Base-by-base conservation (phyloP, 257 asterid genomes). In the Oldenlandia corymbosa region DNA sequence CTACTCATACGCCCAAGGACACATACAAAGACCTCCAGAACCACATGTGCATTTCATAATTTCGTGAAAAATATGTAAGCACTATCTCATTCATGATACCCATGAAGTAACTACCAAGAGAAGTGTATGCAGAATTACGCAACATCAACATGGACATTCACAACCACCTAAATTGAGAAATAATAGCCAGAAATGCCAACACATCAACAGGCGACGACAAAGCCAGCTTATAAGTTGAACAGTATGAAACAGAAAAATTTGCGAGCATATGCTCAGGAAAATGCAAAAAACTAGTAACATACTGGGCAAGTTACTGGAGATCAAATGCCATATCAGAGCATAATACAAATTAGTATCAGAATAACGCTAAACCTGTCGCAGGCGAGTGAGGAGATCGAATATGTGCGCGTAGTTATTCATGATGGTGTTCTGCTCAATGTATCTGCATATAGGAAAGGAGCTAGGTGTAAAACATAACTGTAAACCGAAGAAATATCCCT, bases 331-430 rank as follows among this genome's bases (percentile, higher is more conserved):
- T 20, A 54, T 21, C 28, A 28, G 30, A 27, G 5, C 37, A 23
- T 7, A 60, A 20, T 51, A 17, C 31, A 41, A 7, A 48, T 51
- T 45, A 21, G 37, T 32, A 51, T 18, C 13, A 74, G 55, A 55
- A 51, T 64, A 71, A 58, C 32, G 24, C 55, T 50, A 14, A 67
- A 91, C 98, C 97, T 92, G 98, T 51, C 98, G 87, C 62, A 92
- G 84, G 73, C 95, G 95, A 8, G 95, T 88, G 47, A 91, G 84
- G 61, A 91, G 95, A 75, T 86, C 95, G 80, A 92, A 85, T 68
- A 88, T 92, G 82, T 92, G 96, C 31, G 98, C 98, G 64, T 88
- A 92, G 80, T 88, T 91, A 74, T 91, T 91, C 88, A 80, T 60
- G 74, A 86, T 71, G 1, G 95, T 92, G 37, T 88, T 94, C 21